Percentiles rank a stretch among this genome's conserved stretches.
phyloP scores from a whole-genome alignment of 768 basidiomycete species.

The Suillus bovinus region DNA sequence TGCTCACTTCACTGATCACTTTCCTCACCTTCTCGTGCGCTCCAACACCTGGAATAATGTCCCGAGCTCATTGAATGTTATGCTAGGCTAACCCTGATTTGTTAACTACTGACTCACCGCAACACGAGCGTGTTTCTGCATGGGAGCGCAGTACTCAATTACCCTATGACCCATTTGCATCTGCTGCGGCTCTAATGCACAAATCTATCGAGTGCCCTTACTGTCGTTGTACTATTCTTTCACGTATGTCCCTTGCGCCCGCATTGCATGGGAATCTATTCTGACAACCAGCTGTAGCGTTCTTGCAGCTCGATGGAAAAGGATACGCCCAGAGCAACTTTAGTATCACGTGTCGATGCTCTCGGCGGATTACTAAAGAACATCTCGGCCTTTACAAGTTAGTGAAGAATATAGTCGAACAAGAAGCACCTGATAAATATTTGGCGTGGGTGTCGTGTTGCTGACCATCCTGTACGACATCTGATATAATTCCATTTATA shows the following conservation, averaged over 20 bases:
- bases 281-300: slow-evolving; percentile 31
- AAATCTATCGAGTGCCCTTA: slow-evolving; percentile 31
- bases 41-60: neutral
- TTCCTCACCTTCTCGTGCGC: slow-evolving; percentile 17
- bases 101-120: slow-evolving; percentile 1
- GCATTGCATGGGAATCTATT: neutral
- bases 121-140: neutral
- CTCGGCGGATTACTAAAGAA: slow-evolving; percentile 37
- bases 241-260: slow-evolving; percentile 23
- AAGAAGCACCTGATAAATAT: slow-evolving; percentile 14
- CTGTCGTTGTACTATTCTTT: slow-evolving; percentile 18
- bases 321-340: slow-evolving; percentile 52
- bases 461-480: neutral
- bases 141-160: slow-evolving; percentile 12
- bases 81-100: slow-evolving; percentile 2
- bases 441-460: slow-evolving; percentile 32
- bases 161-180: slow-evolving; percentile 30
- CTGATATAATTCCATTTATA: neutral
- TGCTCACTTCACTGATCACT: slow-evolving; percentile 7
- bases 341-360: slow-evolving; percentile 35
- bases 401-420: slow-evolving; percentile 32
- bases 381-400: slow-evolving; percentile 40
- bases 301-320: slow-evolving; percentile 35
- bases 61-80: neutral
- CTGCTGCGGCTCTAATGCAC: slow-evolving; percentile 17